A percentile compares a stretch with the other conserved stretches of the same genome.
Conservation (phyloP, 2,329 filamentous ascomycete species). For the Pyricularia pennisetigena region DNA sequence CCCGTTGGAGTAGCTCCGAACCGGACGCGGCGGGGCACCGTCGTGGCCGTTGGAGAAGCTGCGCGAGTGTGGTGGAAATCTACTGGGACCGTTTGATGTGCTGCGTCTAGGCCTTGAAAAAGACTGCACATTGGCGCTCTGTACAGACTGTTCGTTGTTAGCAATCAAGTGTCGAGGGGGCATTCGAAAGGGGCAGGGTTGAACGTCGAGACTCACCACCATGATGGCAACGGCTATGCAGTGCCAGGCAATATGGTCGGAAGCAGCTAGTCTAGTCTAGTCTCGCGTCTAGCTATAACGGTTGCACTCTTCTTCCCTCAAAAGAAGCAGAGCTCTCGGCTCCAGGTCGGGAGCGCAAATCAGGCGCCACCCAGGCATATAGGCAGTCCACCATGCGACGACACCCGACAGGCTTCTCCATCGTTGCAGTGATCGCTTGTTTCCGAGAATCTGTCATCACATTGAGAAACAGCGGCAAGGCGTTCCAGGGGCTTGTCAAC, state of each 20-base stretch:
- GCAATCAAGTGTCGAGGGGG: background rate
- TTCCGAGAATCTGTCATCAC: background rate
- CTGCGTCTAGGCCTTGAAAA: background rate
- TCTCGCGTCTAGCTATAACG: background rate
- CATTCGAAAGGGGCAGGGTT: background rate
- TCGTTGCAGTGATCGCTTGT: background rate
- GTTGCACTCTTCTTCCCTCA: background rate
- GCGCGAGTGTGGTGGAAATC: background rate
- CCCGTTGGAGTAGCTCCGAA: background rate
- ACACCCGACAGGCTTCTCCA: background rate
- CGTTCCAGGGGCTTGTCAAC: background rate
- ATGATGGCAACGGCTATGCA: background rate
- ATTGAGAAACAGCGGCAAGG: background rate
- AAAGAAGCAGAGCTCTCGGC: background rate
- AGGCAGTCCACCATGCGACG: background rate
- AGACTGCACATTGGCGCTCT: background rate
- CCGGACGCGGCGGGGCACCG: background rate
- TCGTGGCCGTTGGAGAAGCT: background rate
- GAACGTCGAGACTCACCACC: background rate
- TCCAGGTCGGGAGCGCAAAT: background rate
- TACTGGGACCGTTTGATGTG: background rate
- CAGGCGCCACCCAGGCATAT: background rate
- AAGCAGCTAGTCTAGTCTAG: background rate
- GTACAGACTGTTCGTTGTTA: background rate
- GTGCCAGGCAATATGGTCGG: background rate